Evolutionary conservation across 805 yeast genomes (phyloP).

Genomic region (Candida alai): DNA sequence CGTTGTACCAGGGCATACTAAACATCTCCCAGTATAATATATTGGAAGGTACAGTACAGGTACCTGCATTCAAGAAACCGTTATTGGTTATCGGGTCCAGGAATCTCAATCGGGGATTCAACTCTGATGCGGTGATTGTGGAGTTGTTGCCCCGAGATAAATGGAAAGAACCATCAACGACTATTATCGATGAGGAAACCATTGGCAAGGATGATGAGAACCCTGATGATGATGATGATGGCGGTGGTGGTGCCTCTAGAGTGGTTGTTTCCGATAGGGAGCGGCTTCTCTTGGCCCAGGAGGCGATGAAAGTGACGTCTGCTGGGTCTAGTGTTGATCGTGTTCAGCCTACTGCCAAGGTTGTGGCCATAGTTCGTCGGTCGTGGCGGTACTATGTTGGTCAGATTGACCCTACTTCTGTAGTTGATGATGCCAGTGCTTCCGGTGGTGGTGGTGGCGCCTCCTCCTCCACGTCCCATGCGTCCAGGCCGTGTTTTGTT

Average conservation of each 20-base stretch:
- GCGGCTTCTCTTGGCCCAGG: conserved; percentile 68
- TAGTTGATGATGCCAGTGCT: conserved; percentile 47
- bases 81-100: conserved; percentile 78
- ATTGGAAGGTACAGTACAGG: conserved; percentile 77
- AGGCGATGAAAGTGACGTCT: conserved; percentile 60
- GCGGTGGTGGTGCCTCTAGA: conserved; percentile 13
- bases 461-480: conserved; percentile 57
- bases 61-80: conserved; percentile 74
- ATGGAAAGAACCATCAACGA: conserved; percentile 84
- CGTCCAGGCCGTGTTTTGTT: conserved; percentile 77
- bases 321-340: conserved; percentile 30
- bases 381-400: conserved; percentile 98
- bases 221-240: conserved; percentile 43
- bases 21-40: conserved; percentile 82
- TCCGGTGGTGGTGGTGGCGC: too few species aligned
- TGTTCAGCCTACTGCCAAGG: conserved; percentile 87
- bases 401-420: conserved; percentile 77
- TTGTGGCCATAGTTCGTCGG: conserved; percentile 83
- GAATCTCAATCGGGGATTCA: conserved; percentile 84
- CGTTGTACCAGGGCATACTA: conserved; percentile 80
- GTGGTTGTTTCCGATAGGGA: conserved; percentile 62
- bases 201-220: conserved; percentile 59
- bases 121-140: conserved; percentile 87
- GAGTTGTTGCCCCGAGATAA: conserved; percentile 80
- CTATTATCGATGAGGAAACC: conserved; percentile 71